These are phyloP conservation scores for Wickerhamiella alocasiicola DNA, from an alignment of 805 yeast genomes.

Conservation along the genomic window DNA sequence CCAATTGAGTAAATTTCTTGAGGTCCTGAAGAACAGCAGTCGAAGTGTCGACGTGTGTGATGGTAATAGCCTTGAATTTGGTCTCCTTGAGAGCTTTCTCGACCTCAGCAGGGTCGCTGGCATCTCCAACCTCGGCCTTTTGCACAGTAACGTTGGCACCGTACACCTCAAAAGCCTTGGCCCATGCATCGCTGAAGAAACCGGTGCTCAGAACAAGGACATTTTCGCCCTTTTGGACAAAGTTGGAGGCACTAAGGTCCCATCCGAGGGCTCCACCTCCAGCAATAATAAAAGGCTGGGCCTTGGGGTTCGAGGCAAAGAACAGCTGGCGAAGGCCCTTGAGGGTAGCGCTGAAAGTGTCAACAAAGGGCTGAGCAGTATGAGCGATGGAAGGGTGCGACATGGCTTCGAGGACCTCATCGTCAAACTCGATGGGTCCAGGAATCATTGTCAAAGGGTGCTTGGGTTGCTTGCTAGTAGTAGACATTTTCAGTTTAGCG, in stretches of 20 bases:
- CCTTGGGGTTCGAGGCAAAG: conserved; percentile 48
- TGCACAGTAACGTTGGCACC: conserved; percentile 65
- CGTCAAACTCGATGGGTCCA: conserved; percentile 79
- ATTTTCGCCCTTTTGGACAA: conserved; percentile 49
- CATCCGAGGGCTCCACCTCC: conserved; percentile 95
- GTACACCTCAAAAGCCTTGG: conserved; percentile 58
- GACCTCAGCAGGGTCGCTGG: conserved; percentile 44
- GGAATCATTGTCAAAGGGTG: conserved; percentile 51
- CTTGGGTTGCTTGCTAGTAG: conserved; percentile 18
- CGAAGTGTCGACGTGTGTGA: conserved; percentile 94
- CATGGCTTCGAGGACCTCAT: conserved; percentile 66
- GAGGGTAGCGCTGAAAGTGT: conserved; percentile 58
- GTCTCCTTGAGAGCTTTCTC: conserved; percentile 41
- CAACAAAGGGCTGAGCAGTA: conserved; percentile 71
- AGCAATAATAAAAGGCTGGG: conserved; percentile 71
- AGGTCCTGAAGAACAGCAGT: conserved; percentile 83
- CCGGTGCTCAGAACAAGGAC: conserved; percentile 83
- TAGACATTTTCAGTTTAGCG: conserved; percentile 6
- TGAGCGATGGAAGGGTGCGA: conserved; percentile 79
- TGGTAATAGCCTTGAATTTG: conserved; percentile 56
- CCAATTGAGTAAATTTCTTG: conserved; percentile 45
- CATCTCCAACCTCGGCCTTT: conserved; percentile 62
- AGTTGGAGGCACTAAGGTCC: conserved; percentile 78
- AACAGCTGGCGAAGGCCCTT: conserved; percentile 60
- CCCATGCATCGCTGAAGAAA: conserved; percentile 70